phyloP scores from a whole-genome alignment of 1,284 basidiomycete species.

The Athelia sp. region DNA sequence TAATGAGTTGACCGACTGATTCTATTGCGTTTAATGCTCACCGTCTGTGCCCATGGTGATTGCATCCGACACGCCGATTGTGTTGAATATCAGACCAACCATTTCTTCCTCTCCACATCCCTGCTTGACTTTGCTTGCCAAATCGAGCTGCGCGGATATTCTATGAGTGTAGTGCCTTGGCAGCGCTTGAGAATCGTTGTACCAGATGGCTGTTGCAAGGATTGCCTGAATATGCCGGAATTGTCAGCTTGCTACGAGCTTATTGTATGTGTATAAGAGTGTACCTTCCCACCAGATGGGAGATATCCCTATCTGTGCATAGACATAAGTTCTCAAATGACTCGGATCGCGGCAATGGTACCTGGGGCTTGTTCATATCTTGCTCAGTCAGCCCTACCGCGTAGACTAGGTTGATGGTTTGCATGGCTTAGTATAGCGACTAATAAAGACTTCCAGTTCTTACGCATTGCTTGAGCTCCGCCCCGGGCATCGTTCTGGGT shows the following conservation, averaged over 20 bases:
- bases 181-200: slow-evolving; percentile 14
- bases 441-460: slow-evolving; percentile 21
- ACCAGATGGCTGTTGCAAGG: slow-evolving; percentile 80
- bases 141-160: slow-evolving; percentile 51
- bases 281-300: slow-evolving; percentile 90
- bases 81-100: slow-evolving; percentile 76
- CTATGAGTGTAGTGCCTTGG: not conserved
- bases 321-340: not conserved
- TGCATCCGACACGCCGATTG: slow-evolving; percentile 80
- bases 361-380: slow-evolving; percentile 81
- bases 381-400: slow-evolving; percentile 71
- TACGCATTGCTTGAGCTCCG: slow-evolving; percentile 80
- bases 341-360: slow-evolving; percentile 19
- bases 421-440: slow-evolving; percentile 1
- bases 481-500: slow-evolving; percentile 73
- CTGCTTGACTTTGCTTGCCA: slow-evolving; percentile 70
- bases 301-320: slow-evolving; percentile 71
- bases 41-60: slow-evolving; percentile 84
- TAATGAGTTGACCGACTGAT: not conserved
- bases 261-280: too few species aligned
- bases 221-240: slow-evolving; percentile 47
- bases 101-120: slow-evolving; percentile 74
- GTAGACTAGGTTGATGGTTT: slow-evolving; percentile 53
- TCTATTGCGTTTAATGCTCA: slow-evolving; percentile 24
- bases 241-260: too few species aligned